A percentile compares a stretch with the other conserved stretches of the same genome.
Evolutionary conservation across 208 protist genomes (phyloP).

Genomic region (Crithidia expoeki): DNA sequence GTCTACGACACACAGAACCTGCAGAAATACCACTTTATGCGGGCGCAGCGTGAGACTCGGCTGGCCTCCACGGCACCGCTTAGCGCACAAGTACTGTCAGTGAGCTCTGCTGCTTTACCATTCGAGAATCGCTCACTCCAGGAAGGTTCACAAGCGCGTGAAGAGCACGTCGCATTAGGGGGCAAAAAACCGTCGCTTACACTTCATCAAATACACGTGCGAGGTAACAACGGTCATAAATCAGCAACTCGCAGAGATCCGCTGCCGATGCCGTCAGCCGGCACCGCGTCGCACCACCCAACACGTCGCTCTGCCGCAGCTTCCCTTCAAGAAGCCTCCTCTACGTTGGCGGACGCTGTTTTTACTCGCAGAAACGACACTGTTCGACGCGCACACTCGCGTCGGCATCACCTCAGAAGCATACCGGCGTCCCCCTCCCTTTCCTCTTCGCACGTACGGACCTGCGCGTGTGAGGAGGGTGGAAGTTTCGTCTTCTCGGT

Average conservation of each 20-base stretch:
- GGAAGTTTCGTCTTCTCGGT: conserved; percentile 68
- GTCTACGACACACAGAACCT: conserved; percentile 61
- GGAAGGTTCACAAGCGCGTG: no score
- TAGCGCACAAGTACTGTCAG: conserved; percentile 24
- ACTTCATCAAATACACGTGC: not conserved
- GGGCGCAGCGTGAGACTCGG: conserved; percentile 54
- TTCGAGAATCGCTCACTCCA: no score
- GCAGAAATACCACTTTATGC: conserved; percentile 77
- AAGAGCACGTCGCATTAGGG: no score
- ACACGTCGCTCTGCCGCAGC: conserved; percentile 3
- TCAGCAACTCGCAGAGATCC: conserved; percentile 17
- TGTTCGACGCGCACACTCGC: not conserved
- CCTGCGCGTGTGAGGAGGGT: conserved; percentile 61
- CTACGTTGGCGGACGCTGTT: no score
- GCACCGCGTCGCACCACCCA: not conserved
- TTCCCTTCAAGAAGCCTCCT: not conserved
- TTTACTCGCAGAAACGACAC: no score
- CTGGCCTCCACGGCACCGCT: conserved; percentile 46
- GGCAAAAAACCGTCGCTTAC: not conserved
- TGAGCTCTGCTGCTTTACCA: not conserved
- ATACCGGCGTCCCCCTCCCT: not conserved
- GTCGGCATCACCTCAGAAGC: no score
- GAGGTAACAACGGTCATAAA: not conserved
- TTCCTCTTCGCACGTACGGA: not conserved
- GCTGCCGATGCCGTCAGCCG: not conserved